phyloP scores from a whole-genome alignment of 495 filamentous ascomycete species.

The Saxispiralis lemnorum region DNA sequence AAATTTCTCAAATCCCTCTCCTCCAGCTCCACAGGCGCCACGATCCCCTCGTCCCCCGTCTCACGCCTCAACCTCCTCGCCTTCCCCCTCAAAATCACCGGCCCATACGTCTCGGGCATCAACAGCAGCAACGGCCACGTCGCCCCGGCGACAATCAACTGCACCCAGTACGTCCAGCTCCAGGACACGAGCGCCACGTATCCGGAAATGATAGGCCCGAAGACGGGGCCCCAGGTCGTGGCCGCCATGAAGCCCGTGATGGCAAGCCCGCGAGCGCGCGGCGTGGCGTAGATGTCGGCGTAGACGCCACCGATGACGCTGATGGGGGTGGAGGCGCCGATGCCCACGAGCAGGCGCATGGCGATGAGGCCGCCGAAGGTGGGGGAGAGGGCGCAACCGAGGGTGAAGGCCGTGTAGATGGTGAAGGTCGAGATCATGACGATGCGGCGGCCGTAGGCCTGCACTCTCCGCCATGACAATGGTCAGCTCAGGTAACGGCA shows the following conservation, averaged over 20 bases:
- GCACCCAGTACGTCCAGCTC: constrained; percentile 39
- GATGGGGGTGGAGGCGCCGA: constrained; percentile 48
- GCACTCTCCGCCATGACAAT: background rate
- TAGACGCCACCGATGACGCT: constrained; percentile 55
- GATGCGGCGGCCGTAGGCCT: constrained; percentile 46
- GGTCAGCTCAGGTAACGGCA: background rate
- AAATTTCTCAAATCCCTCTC: constrained; percentile 23
- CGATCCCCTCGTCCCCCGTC: constrained; percentile 21
- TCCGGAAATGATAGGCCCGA: constrained; percentile 25
- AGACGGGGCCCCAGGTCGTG: constrained; percentile 25
- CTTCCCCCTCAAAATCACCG: constrained; percentile 37
- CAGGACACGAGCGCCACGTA: constrained; percentile 24
- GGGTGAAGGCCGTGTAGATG: constrained; percentile 46
- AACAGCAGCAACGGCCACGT: constrained; percentile 23
- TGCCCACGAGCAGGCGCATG: constrained; percentile 49
- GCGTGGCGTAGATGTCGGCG: constrained; percentile 50
- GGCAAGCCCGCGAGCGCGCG: constrained; percentile 42
- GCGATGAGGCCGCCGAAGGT: constrained; percentile 48
- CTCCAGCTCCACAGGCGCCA: constrained; percentile 30
- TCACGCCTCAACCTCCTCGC: constrained; percentile 35
- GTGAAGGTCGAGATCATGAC: constrained; percentile 45
- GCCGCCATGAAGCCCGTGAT: constrained; percentile 59
- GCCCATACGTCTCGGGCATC: constrained; percentile 42
- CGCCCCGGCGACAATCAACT: constrained; percentile 29
- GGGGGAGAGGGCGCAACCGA: constrained; percentile 52